Base-by-base conservation (phyloP, 176 grass and related monocot genomes). In the Carex myosuroides region DNA sequence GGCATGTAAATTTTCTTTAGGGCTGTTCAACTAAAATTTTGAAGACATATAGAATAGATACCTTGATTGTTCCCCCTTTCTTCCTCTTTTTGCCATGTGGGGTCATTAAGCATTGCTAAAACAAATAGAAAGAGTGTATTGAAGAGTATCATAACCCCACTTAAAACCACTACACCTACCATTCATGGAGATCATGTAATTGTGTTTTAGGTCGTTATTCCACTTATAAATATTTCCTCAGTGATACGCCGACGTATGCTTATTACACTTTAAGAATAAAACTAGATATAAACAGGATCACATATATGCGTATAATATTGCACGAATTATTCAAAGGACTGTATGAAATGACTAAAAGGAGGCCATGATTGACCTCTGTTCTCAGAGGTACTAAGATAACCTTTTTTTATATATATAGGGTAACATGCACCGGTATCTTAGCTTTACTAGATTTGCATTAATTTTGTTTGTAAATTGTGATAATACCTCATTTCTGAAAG, bases 281-380 rank as follows among this genome's bases (percentile, higher is more conserved):
- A 82, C 16, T 48, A 63, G 52, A 82, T 82, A 16, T 56, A 79
- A 54, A 82, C 13, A 53, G 20, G 33, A 82, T 67, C 48, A 74
- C 80, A 84, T 89, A 89, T 91, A 66, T 80, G 14, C 0, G 8
- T 82, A 52, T 66, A 12, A 70, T 84, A 91, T 91, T 84, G 87
- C 79, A 56, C 70, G 64, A 89, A 91, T 89, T 84, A 91, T 89
- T 89, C 84, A 78, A 84, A 80, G 88, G 79, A 74, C 74, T 70
- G 86, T 81, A 84, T 91, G 90, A 91, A 81, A 89, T 91, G 87
- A 91, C 90, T 87, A 89, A 91, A 91, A 89, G 87, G 65, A 8
- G 0, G 84, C 80, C 80, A 91, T 89, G 83, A 91, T 91, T 85
- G 72, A 81, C 41, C 70, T 67, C 72, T 62, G 78, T 81, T 35